Evolutionary conservation across 495 filamentous ascomycete genomes (phyloP).

Genomic region (Lophiostoma macrostomum): DNA sequence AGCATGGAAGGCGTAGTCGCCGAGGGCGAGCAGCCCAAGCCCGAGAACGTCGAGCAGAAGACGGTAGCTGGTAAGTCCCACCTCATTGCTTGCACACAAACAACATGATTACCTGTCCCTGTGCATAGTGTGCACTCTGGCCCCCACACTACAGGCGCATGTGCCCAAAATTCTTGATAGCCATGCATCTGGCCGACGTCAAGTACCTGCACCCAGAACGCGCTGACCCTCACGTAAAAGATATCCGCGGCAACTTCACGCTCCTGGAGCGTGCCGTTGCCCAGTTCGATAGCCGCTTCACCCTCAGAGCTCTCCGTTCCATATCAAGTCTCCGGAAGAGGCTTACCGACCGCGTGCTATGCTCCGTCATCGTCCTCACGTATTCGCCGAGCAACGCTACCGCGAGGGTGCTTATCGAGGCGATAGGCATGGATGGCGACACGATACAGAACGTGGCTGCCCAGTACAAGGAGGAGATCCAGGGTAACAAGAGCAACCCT

Average conservation of each 20-base stretch:
- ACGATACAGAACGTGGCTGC: conserved; percentile 44
- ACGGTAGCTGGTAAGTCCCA: conserved; percentile 30
- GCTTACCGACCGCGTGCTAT: conserved; percentile 51
- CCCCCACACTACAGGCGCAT: conserved; percentile 11
- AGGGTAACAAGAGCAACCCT: conserved; percentile 52
- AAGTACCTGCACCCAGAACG: conserved; percentile 22
- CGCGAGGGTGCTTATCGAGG: conserved; percentile 66
- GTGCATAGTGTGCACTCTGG: conserved; percentile 9
- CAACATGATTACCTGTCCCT: conserved; percentile 24
- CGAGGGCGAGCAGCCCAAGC: conserved; percentile 21
- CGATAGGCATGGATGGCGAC: conserved; percentile 62
- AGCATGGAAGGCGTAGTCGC: conserved; percentile 43
- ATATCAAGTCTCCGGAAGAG: conserved; percentile 94
- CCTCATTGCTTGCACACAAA: background rate
- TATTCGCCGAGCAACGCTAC: conserved; percentile 64
- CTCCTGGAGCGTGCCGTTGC: conserved; percentile 88
- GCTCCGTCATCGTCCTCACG: conserved; percentile 67
- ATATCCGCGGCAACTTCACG: conserved; percentile 90
- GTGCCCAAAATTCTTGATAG: conserved; percentile 24
- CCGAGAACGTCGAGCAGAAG: conserved; percentile 33
- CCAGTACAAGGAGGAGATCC: conserved; percentile 65
- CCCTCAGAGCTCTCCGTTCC: conserved; percentile 86
- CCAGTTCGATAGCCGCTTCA: conserved; percentile 92
- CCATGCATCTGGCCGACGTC: conserved; percentile 13
- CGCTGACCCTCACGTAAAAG: conserved; percentile 48